These are phyloP conservation scores for Groenewaldozyma tartarivorans DNA, from an alignment of 805 yeast genomes.

Conservation along the genomic window DNA sequence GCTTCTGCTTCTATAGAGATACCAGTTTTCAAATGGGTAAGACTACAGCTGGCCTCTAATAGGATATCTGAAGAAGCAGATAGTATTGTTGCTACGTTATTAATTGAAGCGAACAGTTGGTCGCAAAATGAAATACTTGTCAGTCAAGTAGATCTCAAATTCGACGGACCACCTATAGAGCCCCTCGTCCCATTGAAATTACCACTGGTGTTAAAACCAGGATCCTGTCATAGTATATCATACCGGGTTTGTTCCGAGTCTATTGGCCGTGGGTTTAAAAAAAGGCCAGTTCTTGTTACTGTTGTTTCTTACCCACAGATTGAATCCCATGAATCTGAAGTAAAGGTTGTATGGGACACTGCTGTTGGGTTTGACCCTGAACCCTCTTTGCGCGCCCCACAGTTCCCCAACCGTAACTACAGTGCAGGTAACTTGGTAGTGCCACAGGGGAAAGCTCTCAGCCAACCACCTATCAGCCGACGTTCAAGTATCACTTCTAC, in stretches of 20 bases:
- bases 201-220: conserved; percentile 21
- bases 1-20: conserved; percentile 11
- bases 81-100: conserved; percentile 38
- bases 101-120: conserved; percentile 38
- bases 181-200: conserved; percentile 17
- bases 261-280: conserved; percentile 2
- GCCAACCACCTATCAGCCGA: conserved; percentile 1
- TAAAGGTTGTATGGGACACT: conserved; percentile 31
- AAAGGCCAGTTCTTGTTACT: not conserved
- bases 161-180: conserved; percentile 20
- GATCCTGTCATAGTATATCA: conserved; percentile 24
- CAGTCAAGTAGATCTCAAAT: conserved; percentile 11
- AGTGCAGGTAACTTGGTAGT: not conserved
- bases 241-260: conserved; percentile 17
- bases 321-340: conserved; percentile 5
- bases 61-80: conserved; percentile 40
- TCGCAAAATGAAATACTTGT: conserved; percentile 20
- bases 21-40: conserved; percentile 31
- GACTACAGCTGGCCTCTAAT: conserved; percentile 38
- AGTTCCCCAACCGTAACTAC: not conserved
- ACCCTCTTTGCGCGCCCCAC: conserved; percentile 2
- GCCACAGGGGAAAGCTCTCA: not conserved
- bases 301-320: not conserved
- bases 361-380: conserved; percentile 23
- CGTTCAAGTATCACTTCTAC: conserved; percentile 1